Conservation (phyloP, 306 rosid species). For the Inga leiocalycina region DNA sequence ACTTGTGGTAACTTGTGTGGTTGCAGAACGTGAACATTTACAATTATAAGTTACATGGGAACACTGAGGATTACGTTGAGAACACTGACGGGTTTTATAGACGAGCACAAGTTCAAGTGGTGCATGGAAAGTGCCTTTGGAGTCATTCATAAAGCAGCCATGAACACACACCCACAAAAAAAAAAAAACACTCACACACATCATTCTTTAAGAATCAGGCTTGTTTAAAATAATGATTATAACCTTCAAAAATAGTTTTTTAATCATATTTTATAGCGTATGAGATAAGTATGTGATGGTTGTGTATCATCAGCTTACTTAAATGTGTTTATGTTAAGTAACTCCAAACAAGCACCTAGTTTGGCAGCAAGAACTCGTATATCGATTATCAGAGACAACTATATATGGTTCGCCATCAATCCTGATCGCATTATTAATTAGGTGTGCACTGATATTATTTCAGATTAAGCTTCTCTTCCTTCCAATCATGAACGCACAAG, state of each 20-base stretch:
- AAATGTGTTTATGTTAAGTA: too few species aligned
- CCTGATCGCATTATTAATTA: not conserved
- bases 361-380: too few species aligned
- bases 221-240: too few species aligned
- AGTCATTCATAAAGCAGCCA: slow-evolving; percentile 41
- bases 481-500: not conserved
- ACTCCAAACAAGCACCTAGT: too few species aligned
- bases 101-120: slow-evolving; percentile 40
- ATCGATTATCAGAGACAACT: too few species aligned
- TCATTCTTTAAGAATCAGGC: not conserved
- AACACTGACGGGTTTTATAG: slow-evolving; percentile 43
- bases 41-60: slow-evolving; percentile 57
- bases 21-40: slow-evolving; percentile 45
- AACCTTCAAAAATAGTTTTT: too few species aligned
- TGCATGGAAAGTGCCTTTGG: slow-evolving; percentile 55
- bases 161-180: slow-evolving; percentile 15
- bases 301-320: too few species aligned
- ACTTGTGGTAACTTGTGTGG: slow-evolving; percentile 12
- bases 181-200: too few species aligned
- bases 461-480: not conserved
- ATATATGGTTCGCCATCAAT: not conserved
- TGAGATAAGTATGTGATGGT: too few species aligned
- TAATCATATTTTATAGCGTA: too few species aligned
- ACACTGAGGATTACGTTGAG: slow-evolving; percentile 40
- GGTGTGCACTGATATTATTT: not conserved